Evolutionary conservation across 2,329 filamentous ascomycete species (phyloP).

Genomic region (Phyllachora maydis): DNA sequence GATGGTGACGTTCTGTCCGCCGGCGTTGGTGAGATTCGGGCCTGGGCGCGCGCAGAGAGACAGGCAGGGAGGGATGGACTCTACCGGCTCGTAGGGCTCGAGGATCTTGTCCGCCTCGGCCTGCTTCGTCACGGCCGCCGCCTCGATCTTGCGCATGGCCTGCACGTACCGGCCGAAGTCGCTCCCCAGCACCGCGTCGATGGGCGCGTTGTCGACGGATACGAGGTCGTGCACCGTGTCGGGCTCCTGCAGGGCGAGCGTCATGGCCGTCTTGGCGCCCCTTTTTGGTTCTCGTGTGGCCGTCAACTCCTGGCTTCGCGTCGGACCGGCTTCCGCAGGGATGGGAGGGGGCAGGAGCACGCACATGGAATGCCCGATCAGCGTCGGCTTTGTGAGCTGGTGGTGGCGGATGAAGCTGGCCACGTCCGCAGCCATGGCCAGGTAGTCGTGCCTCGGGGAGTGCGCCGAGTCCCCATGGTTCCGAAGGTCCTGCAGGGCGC

Average conservation of each 20-base stretch:
- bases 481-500: constrained; percentile 51
- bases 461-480: constrained; percentile 91
- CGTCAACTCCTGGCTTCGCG: too few species aligned
- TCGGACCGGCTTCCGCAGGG: too few species aligned
- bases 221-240: constrained; percentile 49
- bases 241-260: constrained; percentile 53
- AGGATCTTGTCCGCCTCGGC: constrained; percentile 68
- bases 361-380: constrained; percentile 90
- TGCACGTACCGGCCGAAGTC: constrained; percentile 65
- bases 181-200: constrained; percentile 54
- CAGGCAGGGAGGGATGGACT: constrained; percentile 3
- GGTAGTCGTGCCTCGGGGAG: constrained; percentile 55
- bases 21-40: too few species aligned
- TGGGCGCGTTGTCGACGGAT: constrained; percentile 78
- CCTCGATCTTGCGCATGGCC: constrained; percentile 69
- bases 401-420: constrained; percentile 57
- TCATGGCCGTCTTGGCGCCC: constrained; percentile 89
- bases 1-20: constrained; percentile 50
- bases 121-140: constrained; percentile 42
- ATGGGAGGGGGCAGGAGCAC: constrained; percentile 6
- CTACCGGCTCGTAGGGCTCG: constrained; percentile 47
- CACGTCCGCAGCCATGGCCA: constrained; percentile 65
- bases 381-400: constrained; percentile 43
- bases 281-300: constrained; percentile 21
- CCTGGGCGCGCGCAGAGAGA: constrained; percentile 3